phyloP scores from a whole-genome alignment of 306 rosid genomes.

The Gastrolobium villosum region DNA sequence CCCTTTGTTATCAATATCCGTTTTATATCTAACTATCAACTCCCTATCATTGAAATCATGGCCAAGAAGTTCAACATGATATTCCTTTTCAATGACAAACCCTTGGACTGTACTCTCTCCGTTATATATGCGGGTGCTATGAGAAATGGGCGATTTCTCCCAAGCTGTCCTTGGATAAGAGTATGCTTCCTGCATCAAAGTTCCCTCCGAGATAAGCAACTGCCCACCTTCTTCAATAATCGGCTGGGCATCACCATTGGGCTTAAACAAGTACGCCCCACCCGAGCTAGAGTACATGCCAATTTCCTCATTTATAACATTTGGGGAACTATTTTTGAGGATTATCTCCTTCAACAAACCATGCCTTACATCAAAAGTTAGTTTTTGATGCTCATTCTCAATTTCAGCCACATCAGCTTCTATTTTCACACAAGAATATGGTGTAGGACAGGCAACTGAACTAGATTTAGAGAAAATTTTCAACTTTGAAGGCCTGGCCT shows the following conservation, averaged over 20 bases:
- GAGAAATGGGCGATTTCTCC: constrained; percentile 82
- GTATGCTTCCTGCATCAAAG: constrained; percentile 88
- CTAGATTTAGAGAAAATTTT: constrained; percentile 66
- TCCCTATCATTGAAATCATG: constrained; percentile 80
- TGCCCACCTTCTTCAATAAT: constrained; percentile 77
- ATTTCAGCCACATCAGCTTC: constrained; percentile 68
- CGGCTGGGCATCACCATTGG: constrained; percentile 77
- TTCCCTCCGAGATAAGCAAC: constrained; percentile 77
- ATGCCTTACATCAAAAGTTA: constrained; percentile 69
- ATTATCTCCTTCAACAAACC: constrained; percentile 84
- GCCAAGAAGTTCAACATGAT: constrained; percentile 88
- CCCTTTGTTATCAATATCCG: constrained; percentile 79
- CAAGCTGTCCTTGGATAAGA: constrained; percentile 85
- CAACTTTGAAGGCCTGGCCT: constrained; percentile 78
- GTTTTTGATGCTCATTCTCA: constrained; percentile 77
- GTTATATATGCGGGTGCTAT: constrained; percentile 87
- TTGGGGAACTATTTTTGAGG: constrained; percentile 55
- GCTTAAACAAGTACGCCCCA: constrained; percentile 95
- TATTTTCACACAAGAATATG: constrained; percentile 73
- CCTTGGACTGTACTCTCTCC: constrained; percentile 79
- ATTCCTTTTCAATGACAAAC: constrained; percentile 86
- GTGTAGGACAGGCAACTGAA: constrained; percentile 72
- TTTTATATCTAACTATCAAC: constrained; percentile 87
- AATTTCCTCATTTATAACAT: constrained; percentile 82
- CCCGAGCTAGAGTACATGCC: constrained; percentile 82